Conservation (phyloP, 495 filamentous ascomycete species). For the Gamarada debralockiae region DNA sequence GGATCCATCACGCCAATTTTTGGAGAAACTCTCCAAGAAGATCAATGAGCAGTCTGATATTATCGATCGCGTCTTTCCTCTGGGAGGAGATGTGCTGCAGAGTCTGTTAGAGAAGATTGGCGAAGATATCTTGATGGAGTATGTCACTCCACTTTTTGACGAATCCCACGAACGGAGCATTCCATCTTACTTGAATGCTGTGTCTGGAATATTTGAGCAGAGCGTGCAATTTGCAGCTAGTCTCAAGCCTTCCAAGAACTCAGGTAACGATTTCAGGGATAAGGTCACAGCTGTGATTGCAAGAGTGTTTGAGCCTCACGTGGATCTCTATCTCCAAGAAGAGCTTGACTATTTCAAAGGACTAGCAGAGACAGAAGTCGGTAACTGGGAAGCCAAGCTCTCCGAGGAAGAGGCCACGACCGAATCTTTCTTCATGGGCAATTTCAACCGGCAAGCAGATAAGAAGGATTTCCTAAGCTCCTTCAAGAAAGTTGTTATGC, state of each 20-base stretch:
- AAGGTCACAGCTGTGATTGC: slow-evolving; percentile 56
- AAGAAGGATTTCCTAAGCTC: slow-evolving; percentile 94
- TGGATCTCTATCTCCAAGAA: slow-evolving; percentile 90
- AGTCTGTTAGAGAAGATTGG: slow-evolving; percentile 78
- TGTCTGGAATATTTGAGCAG: slow-evolving; percentile 85
- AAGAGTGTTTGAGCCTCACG: slow-evolving; percentile 81
- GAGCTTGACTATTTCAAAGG: slow-evolving; percentile 83
- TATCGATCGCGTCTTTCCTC: slow-evolving; percentile 82
- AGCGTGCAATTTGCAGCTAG: slow-evolving; percentile 68
- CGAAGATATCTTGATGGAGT: slow-evolving; percentile 82
- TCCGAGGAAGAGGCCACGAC: slow-evolving; percentile 86
- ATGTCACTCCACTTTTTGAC: slow-evolving; percentile 81
- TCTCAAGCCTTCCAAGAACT: slow-evolving; percentile 54
- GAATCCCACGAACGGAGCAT: slow-evolving; percentile 77
- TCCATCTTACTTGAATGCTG: slow-evolving; percentile 77
- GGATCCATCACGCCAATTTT: slow-evolving; percentile 77
- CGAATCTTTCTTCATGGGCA: slow-evolving; percentile 93
- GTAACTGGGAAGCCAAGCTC: slow-evolving; percentile 84
- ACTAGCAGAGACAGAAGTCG: slow-evolving; percentile 70
- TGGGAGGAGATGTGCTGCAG: slow-evolving; percentile 65
- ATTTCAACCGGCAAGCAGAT: slow-evolving; percentile 88
- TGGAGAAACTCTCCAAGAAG: slow-evolving; percentile 63
- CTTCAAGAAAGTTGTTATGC: slow-evolving; percentile 99
- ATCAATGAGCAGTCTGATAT: slow-evolving; percentile 82
- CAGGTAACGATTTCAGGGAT: slow-evolving; percentile 50